Conservation (phyloP, 106 monocot genomes). For the Chionographis japonica region DNA sequence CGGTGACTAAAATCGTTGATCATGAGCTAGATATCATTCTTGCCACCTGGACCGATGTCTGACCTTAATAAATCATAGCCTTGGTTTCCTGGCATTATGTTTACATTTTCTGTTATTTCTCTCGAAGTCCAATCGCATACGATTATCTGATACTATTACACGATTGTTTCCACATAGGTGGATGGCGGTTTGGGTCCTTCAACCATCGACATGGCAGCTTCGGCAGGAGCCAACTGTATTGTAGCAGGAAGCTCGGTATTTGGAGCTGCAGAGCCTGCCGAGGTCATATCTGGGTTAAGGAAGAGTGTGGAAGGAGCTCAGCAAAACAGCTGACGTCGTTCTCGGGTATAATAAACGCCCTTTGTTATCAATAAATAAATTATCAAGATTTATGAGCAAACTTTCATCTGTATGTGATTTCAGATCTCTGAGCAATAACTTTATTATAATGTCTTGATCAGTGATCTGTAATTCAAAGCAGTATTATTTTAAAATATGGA, state of each 20-base stretch:
- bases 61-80: neutral
- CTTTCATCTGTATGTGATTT: no score
- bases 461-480: no score
- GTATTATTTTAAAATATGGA: no score
- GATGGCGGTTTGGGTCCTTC: conserved; percentile 96
- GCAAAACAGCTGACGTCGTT: conserved; percentile 14
- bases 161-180: conserved; percentile 42
- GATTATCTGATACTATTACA: neutral
- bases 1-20: no score
- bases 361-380: no score
- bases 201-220: conserved; percentile 72
- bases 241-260: conserved; percentile 94
- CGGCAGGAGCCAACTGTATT: conserved; percentile 92
- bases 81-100: neutral
- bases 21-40: no score
- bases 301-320: conserved; percentile 64
- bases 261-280: conserved; percentile 59
- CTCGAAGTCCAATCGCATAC: neutral
- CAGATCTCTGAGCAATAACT: no score
- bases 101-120: neutral
- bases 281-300: conserved; percentile 58
- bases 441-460: no score
- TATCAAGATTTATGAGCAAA: no score
- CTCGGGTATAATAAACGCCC: no score
- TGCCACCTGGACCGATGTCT: no score